Conservation (phyloP, 1,284 basidiomycete species). For the Rhizoctonia solani region DNA sequence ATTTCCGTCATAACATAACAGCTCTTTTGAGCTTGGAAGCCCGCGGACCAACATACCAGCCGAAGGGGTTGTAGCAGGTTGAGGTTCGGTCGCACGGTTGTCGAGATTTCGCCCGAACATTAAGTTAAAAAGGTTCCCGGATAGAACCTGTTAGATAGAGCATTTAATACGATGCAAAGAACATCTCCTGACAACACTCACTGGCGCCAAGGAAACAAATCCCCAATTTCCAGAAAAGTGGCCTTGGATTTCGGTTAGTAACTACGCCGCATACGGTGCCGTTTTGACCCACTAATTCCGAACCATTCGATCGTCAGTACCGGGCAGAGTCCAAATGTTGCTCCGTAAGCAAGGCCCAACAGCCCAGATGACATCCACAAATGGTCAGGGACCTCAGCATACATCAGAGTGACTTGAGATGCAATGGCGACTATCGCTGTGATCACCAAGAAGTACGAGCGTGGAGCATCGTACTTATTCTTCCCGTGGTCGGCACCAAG, state of each 20-base stretch:
- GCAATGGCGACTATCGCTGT: conserved; percentile 69
- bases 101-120: conserved; percentile 82
- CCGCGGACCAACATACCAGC: not conserved
- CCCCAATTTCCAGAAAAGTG: conserved; percentile 89
- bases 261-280: conserved; percentile 11
- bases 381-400: conserved; percentile 60
- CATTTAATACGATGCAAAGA: not conserved
- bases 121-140: conserved; percentile 83
- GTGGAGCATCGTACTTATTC: conserved; percentile 60
- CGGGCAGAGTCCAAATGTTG: conserved; percentile 76
- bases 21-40: conserved; percentile 24
- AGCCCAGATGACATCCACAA: conserved; percentile 78
- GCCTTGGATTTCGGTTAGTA: conserved; percentile 46
- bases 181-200: conserved; percentile 43
- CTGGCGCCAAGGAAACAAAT: conserved; percentile 72
- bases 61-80: not conserved
- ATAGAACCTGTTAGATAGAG: conserved; percentile 47
- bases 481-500: conserved; percentile 76
- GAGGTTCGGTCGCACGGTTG: conserved; percentile 54
- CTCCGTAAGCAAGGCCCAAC: conserved; percentile 76
- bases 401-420: conserved; percentile 65
- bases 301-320: conserved; percentile 86
- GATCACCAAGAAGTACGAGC: conserved; percentile 71
- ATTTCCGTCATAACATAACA: conserved; percentile 36
- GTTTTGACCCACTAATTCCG: conserved; percentile 62